These are phyloP conservation scores for Yarrowia hollandica DNA, from an alignment of 805 yeast species.

Conservation along the genomic window DNA sequence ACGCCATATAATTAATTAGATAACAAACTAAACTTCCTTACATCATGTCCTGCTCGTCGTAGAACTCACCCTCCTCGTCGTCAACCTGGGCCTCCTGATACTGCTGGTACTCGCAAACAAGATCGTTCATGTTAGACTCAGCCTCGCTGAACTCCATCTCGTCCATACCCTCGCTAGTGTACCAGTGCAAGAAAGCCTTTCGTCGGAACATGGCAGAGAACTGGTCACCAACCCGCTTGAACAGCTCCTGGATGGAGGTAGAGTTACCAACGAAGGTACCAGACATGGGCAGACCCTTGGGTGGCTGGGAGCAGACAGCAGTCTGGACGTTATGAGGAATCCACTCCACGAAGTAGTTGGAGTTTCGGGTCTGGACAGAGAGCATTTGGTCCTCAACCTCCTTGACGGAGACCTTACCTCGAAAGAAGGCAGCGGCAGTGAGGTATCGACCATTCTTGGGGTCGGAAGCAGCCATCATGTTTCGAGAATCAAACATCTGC, in stretches of 20 bases:
- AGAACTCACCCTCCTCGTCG: conserved; percentile 52
- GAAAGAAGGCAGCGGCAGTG: conserved; percentile 90
- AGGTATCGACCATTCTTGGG: conserved; percentile 88
- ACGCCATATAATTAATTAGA: conserved; percentile 25
- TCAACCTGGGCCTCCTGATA: conserved; percentile 80
- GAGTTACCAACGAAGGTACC: conserved; percentile 94
- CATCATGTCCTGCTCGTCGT: conserved; percentile 29
- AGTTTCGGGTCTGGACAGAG: conserved; percentile 76
- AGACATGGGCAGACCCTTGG: conserved; percentile 79
- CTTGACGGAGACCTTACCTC: conserved; percentile 89
- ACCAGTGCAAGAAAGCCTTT: conserved; percentile 96
- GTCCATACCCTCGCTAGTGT: conserved; percentile 94
- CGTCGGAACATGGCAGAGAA: conserved; percentile 90
- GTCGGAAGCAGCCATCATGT: conserved; percentile 95
- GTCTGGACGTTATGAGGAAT: conserved; percentile 94
- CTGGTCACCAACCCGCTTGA: conserved; percentile 85
- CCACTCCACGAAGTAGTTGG: conserved; percentile 90
- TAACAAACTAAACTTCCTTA: conserved; percentile 23
- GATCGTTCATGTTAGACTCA: conserved; percentile 84
- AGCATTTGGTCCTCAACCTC: conserved; percentile 94
- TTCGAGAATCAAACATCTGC: conserved; percentile 88
- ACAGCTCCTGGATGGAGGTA: conserved; percentile 87
- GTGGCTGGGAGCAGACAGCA: conserved; percentile 89
- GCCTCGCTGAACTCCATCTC: conserved; percentile 93
- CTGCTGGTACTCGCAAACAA: conserved; percentile 88